Base-by-base conservation (phyloP, 139 green algal species). In the Closterium sp. region DNA sequence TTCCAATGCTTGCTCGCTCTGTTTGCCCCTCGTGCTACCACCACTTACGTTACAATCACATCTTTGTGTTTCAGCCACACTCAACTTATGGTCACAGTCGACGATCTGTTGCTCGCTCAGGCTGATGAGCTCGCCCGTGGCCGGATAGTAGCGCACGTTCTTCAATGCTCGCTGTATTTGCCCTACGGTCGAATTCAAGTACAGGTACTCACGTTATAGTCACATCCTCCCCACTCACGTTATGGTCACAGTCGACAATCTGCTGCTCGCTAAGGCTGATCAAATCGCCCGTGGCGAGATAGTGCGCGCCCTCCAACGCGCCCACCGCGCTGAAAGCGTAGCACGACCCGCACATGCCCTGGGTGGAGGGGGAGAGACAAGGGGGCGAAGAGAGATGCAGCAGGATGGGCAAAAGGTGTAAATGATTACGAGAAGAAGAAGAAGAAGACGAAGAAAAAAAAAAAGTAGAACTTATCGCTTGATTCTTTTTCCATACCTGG, bases 41-140 rank as follows among this genome's bases (percentile, higher is more conserved):
- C n/a, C 3, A 87, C 85, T 21, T 4, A 34, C 85, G 28, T 30
- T 29, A 90, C n/a, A 31, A 28, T 79, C 88, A 90, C n/a, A n/a
- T n/a, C n/a, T n/a, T n/a, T n/a, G n/a, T n/a, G n/a, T n/a, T n/a
- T n/a, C n/a, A n/a, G n/a, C n/a, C n/a, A n/a, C n/a, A n/a, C 89
- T 42, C 27, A 94, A 89, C 32, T 94, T 42, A 30, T 95, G 93
- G 50, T 95, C 94, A 28, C 97, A 98, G 94, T 97, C 96, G 86
- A 98, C 95, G 7, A 98, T 86, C 92, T 97, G 95, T 94, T 98
- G 97, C 92, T 97, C 96, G 9, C 93, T 96, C 13, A 98, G 95
- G 62, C 30, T 91, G 24, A 92, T 91, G 29, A 94, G 73, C 91
- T 96, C 91, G 28, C 96, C 96, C 22, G 96, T 97, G 0, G 91